Conservation (phyloP, 768 basidiomycete species). For the Pholiota conissans region DNA sequence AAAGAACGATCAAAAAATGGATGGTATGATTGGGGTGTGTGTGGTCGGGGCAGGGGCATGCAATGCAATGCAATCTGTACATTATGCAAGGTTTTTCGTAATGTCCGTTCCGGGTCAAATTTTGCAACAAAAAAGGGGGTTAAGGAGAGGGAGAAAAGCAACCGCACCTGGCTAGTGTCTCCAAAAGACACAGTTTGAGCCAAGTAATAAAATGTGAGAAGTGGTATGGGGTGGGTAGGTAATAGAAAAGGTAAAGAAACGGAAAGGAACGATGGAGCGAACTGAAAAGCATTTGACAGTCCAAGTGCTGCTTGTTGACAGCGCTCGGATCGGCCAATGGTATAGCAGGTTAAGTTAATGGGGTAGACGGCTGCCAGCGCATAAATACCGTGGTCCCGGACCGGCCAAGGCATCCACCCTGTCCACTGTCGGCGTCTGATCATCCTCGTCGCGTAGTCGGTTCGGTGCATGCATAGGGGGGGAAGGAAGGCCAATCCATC, state of each 20-base stretch:
- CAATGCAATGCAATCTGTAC: constrained; percentile 1
- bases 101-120: constrained; percentile 10
- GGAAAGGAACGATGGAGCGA: constrained; percentile 16
- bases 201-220: background rate
- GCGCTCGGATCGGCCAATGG: constrained; percentile 2
- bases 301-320: constrained; percentile 1
- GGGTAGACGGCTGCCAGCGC: constrained; percentile 3
- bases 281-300: background rate
- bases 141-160: background rate
- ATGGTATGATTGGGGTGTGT: background rate
- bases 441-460: too few relatives aligned
- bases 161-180: too few relatives aligned
- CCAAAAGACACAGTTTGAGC: too few relatives aligned
- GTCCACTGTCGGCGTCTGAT: background rate
- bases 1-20: background rate
- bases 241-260: constrained; percentile 24
- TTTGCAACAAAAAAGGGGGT: constrained; percentile 5
- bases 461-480: too few relatives aligned
- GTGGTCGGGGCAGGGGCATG: background rate
- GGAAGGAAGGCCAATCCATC: too few relatives aligned
- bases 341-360: background rate
- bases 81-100: constrained; percentile 5
- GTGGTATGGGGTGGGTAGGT: background rate
- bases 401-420: background rate
- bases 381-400: background rate